Evolutionary conservation across 148 eudicot species (phyloP), one percentile per base, ranked within the genome.

Genomic region (Fallopia convolvulus): DNA sequence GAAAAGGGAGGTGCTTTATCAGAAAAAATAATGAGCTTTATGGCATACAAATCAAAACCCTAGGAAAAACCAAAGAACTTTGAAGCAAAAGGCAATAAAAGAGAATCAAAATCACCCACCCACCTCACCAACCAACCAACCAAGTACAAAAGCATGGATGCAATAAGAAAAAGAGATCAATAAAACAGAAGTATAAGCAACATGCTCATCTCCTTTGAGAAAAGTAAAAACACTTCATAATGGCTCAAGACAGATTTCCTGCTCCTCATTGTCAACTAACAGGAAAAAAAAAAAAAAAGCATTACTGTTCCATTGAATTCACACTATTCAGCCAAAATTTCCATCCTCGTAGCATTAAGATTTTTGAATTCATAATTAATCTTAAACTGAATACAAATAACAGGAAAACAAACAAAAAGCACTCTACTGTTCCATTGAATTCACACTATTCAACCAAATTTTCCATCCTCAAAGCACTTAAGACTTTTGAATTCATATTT

Each of bases 101-200:
- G 46, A 36, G 39, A 68, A 42, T 36, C 72, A 68, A 11, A 68
- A 68, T 30, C 72, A 68, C 20, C 72, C 72, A 68, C 46, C 72
- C 72, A 68, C 46, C 72, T 39, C 72, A 68, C 72, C 72, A 15
- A 68, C 72, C 72, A 66, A 66, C 72, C 72, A 68, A 7, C 72
- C 72, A 68, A 68, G 46, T 68, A 68, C 72, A 68, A 68, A 33
- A 6, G 72, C 72, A 68, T 36, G 72, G 72, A 68, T 15, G 46
- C 8, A 68, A 68, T 68, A 68, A 68, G 46, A 68, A 14, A 36
- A 68, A 33, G 32, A 68, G 72, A 36, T 26, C 33, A 21, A 23
- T 30, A 21, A 52, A 3, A 52, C 56, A 52, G 15, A 52, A 23
- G 7, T 58, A 58, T 10, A 58, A n/a, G 4, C 6, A 6, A 36